phyloP scores from a whole-genome alignment of 371 early-diverging fungal species.

The Phascolomyces articulosus region DNA sequence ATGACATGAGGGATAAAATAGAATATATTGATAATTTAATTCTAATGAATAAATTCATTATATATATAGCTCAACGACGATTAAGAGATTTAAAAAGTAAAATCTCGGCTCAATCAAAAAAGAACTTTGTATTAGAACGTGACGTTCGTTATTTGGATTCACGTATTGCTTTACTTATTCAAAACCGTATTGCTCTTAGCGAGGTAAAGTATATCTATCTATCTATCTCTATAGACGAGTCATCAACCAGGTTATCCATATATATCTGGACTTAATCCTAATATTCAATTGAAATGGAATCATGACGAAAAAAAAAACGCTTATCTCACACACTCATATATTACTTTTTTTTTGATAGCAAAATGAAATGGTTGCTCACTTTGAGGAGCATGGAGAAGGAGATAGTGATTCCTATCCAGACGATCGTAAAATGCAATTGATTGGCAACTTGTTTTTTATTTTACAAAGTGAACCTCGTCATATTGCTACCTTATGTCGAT shows the following conservation, averaged over 20 bases:
- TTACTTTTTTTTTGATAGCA: constrained; percentile 49
- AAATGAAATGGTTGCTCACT: constrained; percentile 75
- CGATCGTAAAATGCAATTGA: constrained; percentile 83
- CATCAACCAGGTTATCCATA: no score
- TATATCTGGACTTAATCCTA: no score
- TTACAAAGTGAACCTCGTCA: constrained; percentile 93
- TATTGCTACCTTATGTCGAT: constrained; percentile 83
- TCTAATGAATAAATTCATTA: background rate
- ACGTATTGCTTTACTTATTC: constrained; percentile 92
- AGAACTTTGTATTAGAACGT: constrained; percentile 92
- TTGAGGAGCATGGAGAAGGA: constrained; percentile 75
- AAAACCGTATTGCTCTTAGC: constrained; percentile 90
- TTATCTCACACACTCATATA: no score
- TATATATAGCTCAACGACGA: constrained; percentile 72
- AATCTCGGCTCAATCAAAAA: constrained; percentile 93
- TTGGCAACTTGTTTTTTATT: constrained; percentile 93
- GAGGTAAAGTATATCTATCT: constrained; percentile 55
- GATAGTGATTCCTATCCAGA: constrained; percentile 77
- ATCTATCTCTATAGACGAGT: no score
- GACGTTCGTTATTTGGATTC: constrained; percentile 94
- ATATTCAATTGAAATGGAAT: no score
- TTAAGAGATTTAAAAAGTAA: constrained; percentile 86
- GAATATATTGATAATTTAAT: no score
- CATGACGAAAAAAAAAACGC: no score
- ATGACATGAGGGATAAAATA: no score